These are phyloP conservation scores for Babesia sp. DNA, from an alignment of 169 alveolate genomes.

Conservation along the genomic window DNA sequence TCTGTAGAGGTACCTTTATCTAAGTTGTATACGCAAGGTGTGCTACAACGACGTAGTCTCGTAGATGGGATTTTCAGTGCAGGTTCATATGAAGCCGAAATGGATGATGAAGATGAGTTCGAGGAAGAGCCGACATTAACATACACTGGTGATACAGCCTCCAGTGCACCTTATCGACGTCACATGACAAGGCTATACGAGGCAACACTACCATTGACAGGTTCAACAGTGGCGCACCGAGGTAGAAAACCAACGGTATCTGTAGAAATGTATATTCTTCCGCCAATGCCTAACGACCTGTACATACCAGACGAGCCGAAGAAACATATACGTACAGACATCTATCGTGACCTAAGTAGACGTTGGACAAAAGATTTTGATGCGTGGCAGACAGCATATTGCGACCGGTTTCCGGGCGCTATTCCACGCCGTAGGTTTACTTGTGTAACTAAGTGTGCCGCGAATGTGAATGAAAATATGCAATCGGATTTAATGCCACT, in stretches of 20 bases:
- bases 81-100: slow-evolving; percentile 11
- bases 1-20: slow-evolving; percentile 78
- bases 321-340: slow-evolving; percentile 53
- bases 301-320: slow-evolving; percentile 64
- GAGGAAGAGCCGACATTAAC: slow-evolving; percentile 13
- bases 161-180: slow-evolving; percentile 50
- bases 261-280: slow-evolving; percentile 73
- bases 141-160: slow-evolving; percentile 57
- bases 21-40: slow-evolving; percentile 73
- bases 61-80: slow-evolving; percentile 68
- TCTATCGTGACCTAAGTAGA: slow-evolving; percentile 64
- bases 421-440: slow-evolving; percentile 58
- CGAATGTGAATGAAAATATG: slow-evolving; percentile 10
- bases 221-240: slow-evolving; percentile 61
- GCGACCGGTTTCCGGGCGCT: slow-evolving; percentile 79
- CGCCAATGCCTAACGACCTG: slow-evolving; percentile 76
- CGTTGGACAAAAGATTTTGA: slow-evolving; percentile 80
- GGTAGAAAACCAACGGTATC: slow-evolving; percentile 71
- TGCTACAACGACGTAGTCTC: slow-evolving; percentile 58
- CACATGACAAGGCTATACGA: slow-evolving; percentile 43
- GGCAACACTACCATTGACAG: slow-evolving; percentile 50
- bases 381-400: slow-evolving; percentile 76
- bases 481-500: slow-evolving; percentile 53
- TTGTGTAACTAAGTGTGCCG: slow-evolving; percentile 22
- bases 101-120: not conserved